Evolutionary conservation across 169 alveolate species (phyloP), one percentile per base, ranked within the genome.

Genomic region (Sarcocystis neurona): DNA sequence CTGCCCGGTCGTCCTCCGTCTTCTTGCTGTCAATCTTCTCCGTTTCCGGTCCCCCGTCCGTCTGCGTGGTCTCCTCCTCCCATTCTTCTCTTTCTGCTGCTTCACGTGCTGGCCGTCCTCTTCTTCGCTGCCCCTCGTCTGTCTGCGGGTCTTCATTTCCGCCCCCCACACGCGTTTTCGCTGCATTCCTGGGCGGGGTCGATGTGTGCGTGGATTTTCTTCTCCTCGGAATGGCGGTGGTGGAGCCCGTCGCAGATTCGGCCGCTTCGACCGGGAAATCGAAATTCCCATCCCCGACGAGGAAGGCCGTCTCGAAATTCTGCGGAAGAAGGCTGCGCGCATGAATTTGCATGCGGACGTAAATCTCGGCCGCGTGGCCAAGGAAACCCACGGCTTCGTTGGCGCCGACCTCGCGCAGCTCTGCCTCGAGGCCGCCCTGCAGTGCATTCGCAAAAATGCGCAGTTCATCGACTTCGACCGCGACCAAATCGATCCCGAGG

Each of bases 381-480:
- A 95, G 79, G 97, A 95, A 88, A 95, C 98, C 48, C 99, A 97
- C 56, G 99, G 99, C 41, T 94, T 85, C 89, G 93, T 92, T 53
- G 99, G 99, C 39, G 98, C 99, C 20, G 99, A 97, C 89, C 88
- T 97, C 75, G 98, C 99, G 30, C 97, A 97, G 85, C 94, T 97
- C 43, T 98, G 99, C 92, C 96, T 99, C 2, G 99, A 98, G 91
- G 97, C 99, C 27, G 99, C 99, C 43, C 95, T 98, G 60, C 96
- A 98, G 87, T 99, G 99, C 92, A 97, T 99, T 50, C 94, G 99
- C 91, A 99, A 98, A 92, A 98, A 98, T 94, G 97, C 97, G 99
- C 99, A 98, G 84, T 93, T 97, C 50, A 97, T 99, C 58, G 99
- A 99, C 94, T 95, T 98, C 79, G 99, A 98, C 92, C 99, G 96